Conservation (phyloP, 2,329 filamentous ascomycete genomes). For the Neurospora sp. region DNA sequence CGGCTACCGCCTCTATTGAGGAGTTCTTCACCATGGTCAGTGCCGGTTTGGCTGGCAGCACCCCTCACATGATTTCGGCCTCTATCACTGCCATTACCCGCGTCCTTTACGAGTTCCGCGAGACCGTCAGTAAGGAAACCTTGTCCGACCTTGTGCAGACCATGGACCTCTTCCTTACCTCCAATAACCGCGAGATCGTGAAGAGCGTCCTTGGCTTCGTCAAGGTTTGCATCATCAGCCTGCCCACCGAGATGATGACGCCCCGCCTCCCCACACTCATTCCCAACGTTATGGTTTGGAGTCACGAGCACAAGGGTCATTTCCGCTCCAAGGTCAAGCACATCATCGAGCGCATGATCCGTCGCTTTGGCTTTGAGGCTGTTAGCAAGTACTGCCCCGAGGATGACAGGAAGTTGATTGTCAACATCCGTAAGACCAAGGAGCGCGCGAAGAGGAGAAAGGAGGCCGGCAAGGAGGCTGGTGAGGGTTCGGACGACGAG, state of each 20-base stretch:
- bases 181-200: conserved; percentile 94
- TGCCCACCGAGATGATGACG: conserved; percentile 70
- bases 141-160: conserved; percentile 82
- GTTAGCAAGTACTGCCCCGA: conserved; percentile 77
- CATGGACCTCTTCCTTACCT: conserved; percentile 91
- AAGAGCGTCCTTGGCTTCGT: conserved; percentile 91
- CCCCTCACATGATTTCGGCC: conserved; percentile 94
- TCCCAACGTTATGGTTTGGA: conserved; percentile 90
- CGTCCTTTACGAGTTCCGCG: conserved; percentile 86
- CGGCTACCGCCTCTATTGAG: conserved; percentile 72
- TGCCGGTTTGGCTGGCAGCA: conserved; percentile 82
- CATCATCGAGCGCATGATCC: conserved; percentile 88
- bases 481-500: conserved; percentile 44
- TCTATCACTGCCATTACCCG: conserved; percentile 91
- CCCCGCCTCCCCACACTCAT: conserved; percentile 69
- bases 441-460: conserved; percentile 88
- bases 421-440: conserved; percentile 91
- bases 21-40: conserved; percentile 99
- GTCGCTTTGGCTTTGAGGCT: conserved; percentile 74
- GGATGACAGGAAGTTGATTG: conserved; percentile 77
- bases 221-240: conserved; percentile 84
- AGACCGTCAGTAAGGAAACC: conserved; percentile 55
- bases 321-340: conserved; percentile 98
- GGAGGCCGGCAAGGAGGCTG: conserved; percentile 50
- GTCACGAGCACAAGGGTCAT: conserved; percentile 94